These are phyloP conservation scores for Drechslerella coelobrocha DNA, from an alignment of 2,329 filamentous ascomycete species.

Conservation along the genomic window DNA sequence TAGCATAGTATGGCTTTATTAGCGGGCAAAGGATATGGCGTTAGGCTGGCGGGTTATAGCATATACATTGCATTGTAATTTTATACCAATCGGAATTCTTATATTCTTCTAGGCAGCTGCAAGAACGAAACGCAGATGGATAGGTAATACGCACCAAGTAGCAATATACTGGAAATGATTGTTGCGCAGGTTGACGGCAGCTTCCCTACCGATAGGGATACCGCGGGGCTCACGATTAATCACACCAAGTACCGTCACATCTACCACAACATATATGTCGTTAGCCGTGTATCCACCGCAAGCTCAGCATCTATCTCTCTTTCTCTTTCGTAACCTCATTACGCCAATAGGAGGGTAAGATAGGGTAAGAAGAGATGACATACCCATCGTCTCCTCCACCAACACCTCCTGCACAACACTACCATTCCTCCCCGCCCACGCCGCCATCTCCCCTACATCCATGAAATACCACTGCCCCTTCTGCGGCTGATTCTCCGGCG, in stretches of 20 bases:
- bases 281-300: too few species aligned
- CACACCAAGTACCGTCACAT: slow-evolving; percentile 20
- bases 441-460: slow-evolving; percentile 90
- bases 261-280: slow-evolving; percentile 6
- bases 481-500: slow-evolving; percentile 84
- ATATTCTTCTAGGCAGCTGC: slow-evolving; percentile 3
- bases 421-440: slow-evolving; percentile 61
- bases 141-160: slow-evolving; percentile 75
- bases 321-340: too few species aligned
- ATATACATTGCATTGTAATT: slow-evolving; percentile 5
- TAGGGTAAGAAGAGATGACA: slow-evolving; percentile 53
- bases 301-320: too few species aligned
- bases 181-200: slow-evolving; percentile 92
- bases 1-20: background rate
- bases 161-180: slow-evolving; percentile 99
- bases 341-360: too few species aligned
- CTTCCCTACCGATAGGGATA: slow-evolving; percentile 83
- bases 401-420: slow-evolving; percentile 84
- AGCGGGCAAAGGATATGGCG: slow-evolving; percentile 1
- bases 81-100: slow-evolving; percentile 53
- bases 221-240: slow-evolving; percentile 78
- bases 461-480: slow-evolving; percentile 92
- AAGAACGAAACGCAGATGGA: slow-evolving; percentile 12
- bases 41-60: background rate
- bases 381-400: slow-evolving; percentile 95